phyloP scores from a whole-genome alignment of 257 asterid genomes.

The Lavandula angustifolia region DNA sequence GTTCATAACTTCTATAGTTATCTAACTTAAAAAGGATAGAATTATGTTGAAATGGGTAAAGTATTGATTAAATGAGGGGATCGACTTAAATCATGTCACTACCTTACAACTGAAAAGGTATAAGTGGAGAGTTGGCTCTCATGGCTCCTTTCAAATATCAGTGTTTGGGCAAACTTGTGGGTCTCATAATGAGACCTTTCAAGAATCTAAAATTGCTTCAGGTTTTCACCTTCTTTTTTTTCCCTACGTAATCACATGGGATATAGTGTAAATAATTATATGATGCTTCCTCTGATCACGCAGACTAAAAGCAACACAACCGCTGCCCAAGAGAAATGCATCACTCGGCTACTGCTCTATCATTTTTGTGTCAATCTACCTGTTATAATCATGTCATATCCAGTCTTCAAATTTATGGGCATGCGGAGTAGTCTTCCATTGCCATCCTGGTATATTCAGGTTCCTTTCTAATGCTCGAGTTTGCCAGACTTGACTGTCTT shows the following conservation, averaged over 20 bases:
- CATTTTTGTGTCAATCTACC: slow-evolving; percentile 96
- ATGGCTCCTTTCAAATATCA: slow-evolving; percentile 8
- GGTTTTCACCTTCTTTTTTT: not conserved
- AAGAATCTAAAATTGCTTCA: slow-evolving; percentile 15
- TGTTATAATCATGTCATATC: slow-evolving; percentile 87
- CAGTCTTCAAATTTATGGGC: slow-evolving; percentile 90
- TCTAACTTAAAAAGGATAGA: too few species aligned
- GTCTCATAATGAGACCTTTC: not conserved
- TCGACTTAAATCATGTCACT: not conserved
- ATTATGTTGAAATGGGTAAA: not conserved
- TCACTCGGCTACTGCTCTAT: slow-evolving; percentile 80
- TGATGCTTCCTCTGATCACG: slow-evolving; percentile 37
- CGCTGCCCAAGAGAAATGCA: slow-evolving; percentile 96
- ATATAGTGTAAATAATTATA: not conserved
- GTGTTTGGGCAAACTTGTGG: slow-evolving; percentile 2
- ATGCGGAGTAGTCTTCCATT: slow-evolving; percentile 92
- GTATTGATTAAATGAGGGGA: not conserved
- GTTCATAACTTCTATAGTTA: too few species aligned
- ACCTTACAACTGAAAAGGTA: not conserved
- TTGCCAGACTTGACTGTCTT: slow-evolving; percentile 28
- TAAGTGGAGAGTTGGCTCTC: slow-evolving; percentile 10
- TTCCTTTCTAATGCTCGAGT: slow-evolving; percentile 54
- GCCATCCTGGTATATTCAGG: slow-evolving; percentile 98
- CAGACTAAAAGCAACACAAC: slow-evolving; percentile 85
- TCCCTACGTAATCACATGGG: not conserved